Evolutionary conservation across 2,329 filamentous ascomycete genomes (phyloP).

Genomic region (Chrysosporium queenslandicum): DNA sequence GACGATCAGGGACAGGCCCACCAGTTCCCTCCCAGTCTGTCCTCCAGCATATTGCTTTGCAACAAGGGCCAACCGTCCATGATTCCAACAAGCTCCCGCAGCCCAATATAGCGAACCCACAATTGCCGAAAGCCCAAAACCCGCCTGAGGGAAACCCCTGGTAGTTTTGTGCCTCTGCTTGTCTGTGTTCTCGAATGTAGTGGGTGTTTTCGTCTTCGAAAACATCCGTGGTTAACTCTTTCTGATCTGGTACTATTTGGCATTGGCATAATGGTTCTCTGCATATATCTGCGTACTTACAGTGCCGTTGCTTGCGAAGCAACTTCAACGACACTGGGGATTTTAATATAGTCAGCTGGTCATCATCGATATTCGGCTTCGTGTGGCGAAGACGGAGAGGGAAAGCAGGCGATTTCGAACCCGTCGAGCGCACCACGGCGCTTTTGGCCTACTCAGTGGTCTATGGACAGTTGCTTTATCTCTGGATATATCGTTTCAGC

Average conservation of each 20-base stretch:
- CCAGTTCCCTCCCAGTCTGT: slow-evolving; percentile 33
- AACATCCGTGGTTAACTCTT: neutral
- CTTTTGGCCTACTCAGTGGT: neutral
- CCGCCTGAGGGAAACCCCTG: slow-evolving; percentile 7
- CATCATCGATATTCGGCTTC: neutral
- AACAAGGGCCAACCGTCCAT: neutral
- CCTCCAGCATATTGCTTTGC: slow-evolving; percentile 23
- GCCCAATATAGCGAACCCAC: slow-evolving; percentile 1
- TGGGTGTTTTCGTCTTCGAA: neutral
- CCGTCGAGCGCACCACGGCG: neutral
- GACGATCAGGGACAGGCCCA: slow-evolving; percentile 52
- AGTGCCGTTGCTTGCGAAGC: neutral
- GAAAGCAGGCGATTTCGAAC: neutral
- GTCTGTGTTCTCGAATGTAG: neutral
- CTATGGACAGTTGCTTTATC: neutral
- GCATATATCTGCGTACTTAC: neutral
- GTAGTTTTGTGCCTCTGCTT: neutral
- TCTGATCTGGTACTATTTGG: slow-evolving; percentile 6
- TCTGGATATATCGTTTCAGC: too few relatives aligned
- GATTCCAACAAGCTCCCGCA: neutral
- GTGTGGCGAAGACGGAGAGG: too few relatives aligned
- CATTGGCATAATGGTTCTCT: slow-evolving; percentile 6
- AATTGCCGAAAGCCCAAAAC: slow-evolving; percentile 7
- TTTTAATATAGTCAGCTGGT: neutral
- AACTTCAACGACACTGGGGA: neutral